Base-by-base conservation (phyloP, 495 filamentous ascomycete species). In the Bacidia rubella region DNA sequence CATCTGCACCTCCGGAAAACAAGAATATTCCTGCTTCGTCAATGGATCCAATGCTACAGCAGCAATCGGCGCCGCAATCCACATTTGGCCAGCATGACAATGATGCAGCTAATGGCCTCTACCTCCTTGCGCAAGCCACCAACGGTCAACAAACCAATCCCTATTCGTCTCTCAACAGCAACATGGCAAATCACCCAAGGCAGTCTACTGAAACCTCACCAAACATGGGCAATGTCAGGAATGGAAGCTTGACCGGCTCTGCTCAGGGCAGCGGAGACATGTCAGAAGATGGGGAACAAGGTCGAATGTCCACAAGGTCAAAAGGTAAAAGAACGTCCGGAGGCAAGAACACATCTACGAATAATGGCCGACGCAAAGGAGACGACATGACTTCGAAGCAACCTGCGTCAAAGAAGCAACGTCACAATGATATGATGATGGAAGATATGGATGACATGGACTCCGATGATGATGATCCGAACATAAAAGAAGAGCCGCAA, bases 21-120 rank as follows among this genome's bases (percentile, higher is more conserved):
- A 63, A 73, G 71, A 52, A 65, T 63, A 57, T 63, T 60, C 60
- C 71, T 56, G 62, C 63, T 57, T 58, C 72, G 58, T 62, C 64
- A 50, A 74, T 82, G 67, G 72, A 80, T 42, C 63, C 68, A 3
- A 76, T 77, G 49, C 62, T 66, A 24, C 47, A 38, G 25, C 68
- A 62, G 52, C 69, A 66, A 23, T 63, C 65, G 41, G 56, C 48
- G 54, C 76, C 39, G 56, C 72, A 24, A 60, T 74, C 22, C 78
- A 84, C 52, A 72, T 89, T 87, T 59, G 81, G 85, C 52, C 81
- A 87, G 32, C 87, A 93, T 60, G 90, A 96, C 24, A 92, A 88
- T 53, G 90, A 95, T 69, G 92, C 92, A 20, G 92, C 92, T 25
- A 98, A 96, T 61, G 90, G 93, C 11, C 75, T 98, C 1, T 96